phyloP scores from a whole-genome alignment of 1,284 basidiomycete species.

The Puccinia hordei region DNA sequence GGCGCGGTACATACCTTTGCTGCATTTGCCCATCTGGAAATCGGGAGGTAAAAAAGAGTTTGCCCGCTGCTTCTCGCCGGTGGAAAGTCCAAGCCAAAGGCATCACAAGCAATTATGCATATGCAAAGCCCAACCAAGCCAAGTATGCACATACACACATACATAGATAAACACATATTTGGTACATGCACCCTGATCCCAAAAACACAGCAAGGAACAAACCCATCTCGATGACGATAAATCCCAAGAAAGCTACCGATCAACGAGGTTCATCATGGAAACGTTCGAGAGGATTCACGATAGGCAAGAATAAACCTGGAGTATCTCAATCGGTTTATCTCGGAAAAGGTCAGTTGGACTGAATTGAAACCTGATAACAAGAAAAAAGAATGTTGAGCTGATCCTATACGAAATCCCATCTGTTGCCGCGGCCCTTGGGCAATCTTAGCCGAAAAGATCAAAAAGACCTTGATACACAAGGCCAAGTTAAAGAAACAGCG shows the following conservation, averaged over 20 bases:
- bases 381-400: neutral
- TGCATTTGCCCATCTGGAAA: slow-evolving; percentile 48
- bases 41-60: too few species aligned
- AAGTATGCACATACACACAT: too few species aligned
- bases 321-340: slow-evolving; percentile 24
- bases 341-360: slow-evolving; percentile 16
- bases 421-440: neutral
- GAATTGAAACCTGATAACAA: neutral
- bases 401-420: neutral
- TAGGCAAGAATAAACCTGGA: slow-evolving; percentile 31
- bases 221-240: neutral
- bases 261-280: neutral
- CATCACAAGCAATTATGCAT: too few species aligned
- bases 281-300: slow-evolving; percentile 16
- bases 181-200: too few species aligned
- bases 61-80: too few species aligned
- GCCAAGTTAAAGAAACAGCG: slow-evolving; percentile 46
- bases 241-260: neutral
- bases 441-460: slow-evolving; percentile 39
- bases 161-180: too few species aligned
- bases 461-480: slow-evolving; percentile 45
- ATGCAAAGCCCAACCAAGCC: too few species aligned
- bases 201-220: neutral
- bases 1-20: slow-evolving; percentile 36
- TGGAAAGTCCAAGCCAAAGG: too few species aligned